Conservation (phyloP, 2,329 filamentous ascomycete species). For the Pseudogymnoascus sp. region DNA sequence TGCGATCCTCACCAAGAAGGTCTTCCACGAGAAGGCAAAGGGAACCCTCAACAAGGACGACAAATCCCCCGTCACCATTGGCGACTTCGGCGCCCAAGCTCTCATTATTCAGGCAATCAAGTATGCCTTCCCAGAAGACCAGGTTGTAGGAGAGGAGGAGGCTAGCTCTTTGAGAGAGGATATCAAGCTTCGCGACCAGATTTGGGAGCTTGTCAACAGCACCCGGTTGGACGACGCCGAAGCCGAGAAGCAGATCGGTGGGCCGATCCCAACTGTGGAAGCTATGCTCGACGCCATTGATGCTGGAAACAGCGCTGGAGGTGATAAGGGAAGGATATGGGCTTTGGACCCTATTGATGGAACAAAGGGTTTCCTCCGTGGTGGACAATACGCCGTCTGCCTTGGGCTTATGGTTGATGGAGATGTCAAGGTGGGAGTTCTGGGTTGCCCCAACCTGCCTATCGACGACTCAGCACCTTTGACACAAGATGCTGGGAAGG, state of each 20-base stretch:
- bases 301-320: constrained; percentile 62
- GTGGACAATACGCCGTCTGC: constrained; percentile 95
- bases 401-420: constrained; percentile 88
- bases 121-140: constrained; percentile 82
- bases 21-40: constrained; percentile 85
- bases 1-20: constrained; percentile 64
- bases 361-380: constrained; percentile 92
- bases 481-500: constrained; percentile 63
- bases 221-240: constrained; percentile 60
- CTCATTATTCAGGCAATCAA: constrained; percentile 88
- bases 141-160: constrained; percentile 94
- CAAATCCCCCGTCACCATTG: constrained; percentile 93
- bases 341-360: constrained; percentile 96
- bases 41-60: constrained; percentile 92
- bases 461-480: constrained; percentile 70
- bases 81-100: constrained; percentile 95
- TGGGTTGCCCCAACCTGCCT: constrained; percentile 92
- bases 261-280: constrained; percentile 58
- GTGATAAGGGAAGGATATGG: constrained; percentile 76
- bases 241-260: constrained; percentile 62
- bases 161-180: constrained; percentile 71
- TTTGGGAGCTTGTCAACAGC: constrained; percentile 76
- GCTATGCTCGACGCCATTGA: constrained; percentile 63
- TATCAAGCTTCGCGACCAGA: constrained; percentile 58
- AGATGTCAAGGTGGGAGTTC: constrained; percentile 85